phyloP scores from a whole-genome alignment of 2,329 filamentous ascomycete species.

The Aureobasidium lini region DNA sequence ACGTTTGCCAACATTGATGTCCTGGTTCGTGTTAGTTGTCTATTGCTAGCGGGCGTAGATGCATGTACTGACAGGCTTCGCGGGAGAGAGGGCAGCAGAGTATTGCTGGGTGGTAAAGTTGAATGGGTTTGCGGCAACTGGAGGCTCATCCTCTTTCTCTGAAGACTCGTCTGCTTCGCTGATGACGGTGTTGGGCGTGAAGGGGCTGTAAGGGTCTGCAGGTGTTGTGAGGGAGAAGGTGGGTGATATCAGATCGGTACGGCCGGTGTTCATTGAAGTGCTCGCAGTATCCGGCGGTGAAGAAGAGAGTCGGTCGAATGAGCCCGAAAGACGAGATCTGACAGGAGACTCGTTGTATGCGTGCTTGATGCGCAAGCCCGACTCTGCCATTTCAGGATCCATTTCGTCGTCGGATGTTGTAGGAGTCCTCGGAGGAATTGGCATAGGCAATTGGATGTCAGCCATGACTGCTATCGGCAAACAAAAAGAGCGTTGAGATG shows the following conservation, averaged over 20 bases:
- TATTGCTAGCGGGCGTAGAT: constrained; percentile 9
- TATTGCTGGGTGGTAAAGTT: constrained; percentile 72
- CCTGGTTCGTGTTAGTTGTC: constrained; percentile 42
- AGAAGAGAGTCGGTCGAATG: constrained; percentile 11
- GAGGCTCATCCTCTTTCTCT: constrained; percentile 19
- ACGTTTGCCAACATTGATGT: constrained; percentile 65
- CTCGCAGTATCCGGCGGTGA: constrained; percentile 10
- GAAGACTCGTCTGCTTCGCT: constrained; percentile 23
- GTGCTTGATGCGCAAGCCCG: constrained; percentile 20
- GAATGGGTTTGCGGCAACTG: constrained; percentile 58
- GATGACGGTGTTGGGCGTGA: constrained; percentile 26
- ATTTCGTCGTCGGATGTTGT: constrained; percentile 51
- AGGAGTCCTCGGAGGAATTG: constrained; percentile 55
- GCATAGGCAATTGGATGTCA: constrained; percentile 53
- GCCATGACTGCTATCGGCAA: constrained; percentile 32
- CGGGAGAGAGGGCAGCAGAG: constrained; percentile 21
- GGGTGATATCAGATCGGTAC: constrained; percentile 15
- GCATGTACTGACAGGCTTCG: constrained; percentile 56
- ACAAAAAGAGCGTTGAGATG: constrained; percentile 1
- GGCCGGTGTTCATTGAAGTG: constrained; percentile 5
- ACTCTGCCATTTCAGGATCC: constrained; percentile 15
- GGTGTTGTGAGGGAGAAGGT: constrained; percentile 16
- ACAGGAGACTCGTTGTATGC: constrained; percentile 12
- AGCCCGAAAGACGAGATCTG: constrained; percentile 8
- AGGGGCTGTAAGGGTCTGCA: constrained; percentile 23